Base-by-base conservation (phyloP, 345 rosid genomes). In the Aurinia saxatilis region DNA sequence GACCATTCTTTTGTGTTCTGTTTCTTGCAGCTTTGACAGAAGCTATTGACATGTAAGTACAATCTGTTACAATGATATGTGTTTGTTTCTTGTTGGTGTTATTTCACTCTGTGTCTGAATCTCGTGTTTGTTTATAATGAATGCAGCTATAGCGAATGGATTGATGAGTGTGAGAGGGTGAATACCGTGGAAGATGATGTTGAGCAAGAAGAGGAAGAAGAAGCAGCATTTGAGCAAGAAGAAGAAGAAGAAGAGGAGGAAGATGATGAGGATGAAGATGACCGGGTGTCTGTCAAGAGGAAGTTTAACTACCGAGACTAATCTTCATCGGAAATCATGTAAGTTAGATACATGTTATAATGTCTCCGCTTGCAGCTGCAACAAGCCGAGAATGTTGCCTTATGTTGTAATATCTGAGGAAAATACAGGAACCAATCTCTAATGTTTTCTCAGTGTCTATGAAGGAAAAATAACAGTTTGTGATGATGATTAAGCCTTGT, bases 71-170 rank as follows among this genome's bases (percentile, higher is more conserved):
- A 5, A n/a, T 34, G 1, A 25, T 35, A 17, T 35, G 2, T 42
- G 35, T 34, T 14, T 0, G 8, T 12, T 53, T 31, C 14, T 30
- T 10, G 13, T 31, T 30, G 6, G 27, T 40, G 19, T 57, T 16
- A 5, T 41, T 58, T 40, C 17, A 25, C 47, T 10, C 7, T 10
- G 10, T 49, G 16, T 18, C 10, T 29, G 5, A 37, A 52, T 19
- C n/a, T 34, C 2, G 52, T 39, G 50, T 58, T 19, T 48, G 15
- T 27, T 47, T 0, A 0, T 15, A 39, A 63, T n/a, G 17, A 33
- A 15, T 73, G 71, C 81, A 92, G 98, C 54, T 93, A 93, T 50
- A 90, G 99, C 3, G 99, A 93, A 68, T 93, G 99, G 99, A 90
- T 90, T 0, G 99, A 95, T 74, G 99, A 95, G 60, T 95, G 99